Conservation (phyloP, 768 basidiomycete genomes). For the Russula vinacea region DNA sequence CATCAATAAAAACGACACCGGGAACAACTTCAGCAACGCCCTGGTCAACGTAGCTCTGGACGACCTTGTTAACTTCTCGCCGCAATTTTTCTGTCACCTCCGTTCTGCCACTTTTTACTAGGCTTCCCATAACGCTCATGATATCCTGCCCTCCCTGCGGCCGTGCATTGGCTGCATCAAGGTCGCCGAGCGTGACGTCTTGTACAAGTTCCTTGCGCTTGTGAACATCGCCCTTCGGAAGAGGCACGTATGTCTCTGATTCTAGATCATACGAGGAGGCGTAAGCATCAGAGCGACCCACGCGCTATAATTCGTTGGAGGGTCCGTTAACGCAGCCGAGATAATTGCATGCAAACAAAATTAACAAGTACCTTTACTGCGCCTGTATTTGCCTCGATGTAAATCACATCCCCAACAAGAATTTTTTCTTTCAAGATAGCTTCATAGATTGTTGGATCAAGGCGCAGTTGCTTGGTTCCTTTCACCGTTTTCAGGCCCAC, state of each 20-base stretch:
- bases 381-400: conserved; percentile 90
- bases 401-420: conserved; percentile 93
- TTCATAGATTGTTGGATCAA: conserved; percentile 96
- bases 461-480: conserved; percentile 86
- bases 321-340: not conserved
- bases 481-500: conserved; percentile 88
- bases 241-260: conserved; percentile 96
- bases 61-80: conserved; percentile 94
- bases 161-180: conserved; percentile 94
- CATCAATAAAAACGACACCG: conserved; percentile 97
- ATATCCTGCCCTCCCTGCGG: conserved; percentile 98
- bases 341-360: not conserved
- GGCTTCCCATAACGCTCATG: conserved; percentile 92
- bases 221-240: conserved; percentile 96
- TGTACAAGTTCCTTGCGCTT: conserved; percentile 95
- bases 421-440: conserved; percentile 97
- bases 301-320: conserved; percentile 53
- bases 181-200: conserved; percentile 90
- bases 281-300: conserved; percentile 95
- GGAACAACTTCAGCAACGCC: conserved; percentile 98
- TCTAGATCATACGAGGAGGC: conserved; percentile 97
- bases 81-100: conserved; percentile 97
- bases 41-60: conserved; percentile 95
- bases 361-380: conserved; percentile 77
- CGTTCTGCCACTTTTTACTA: conserved; percentile 90